Conservation (phyloP, 257 asterid genomes). For the Przewalskia tangutica region DNA sequence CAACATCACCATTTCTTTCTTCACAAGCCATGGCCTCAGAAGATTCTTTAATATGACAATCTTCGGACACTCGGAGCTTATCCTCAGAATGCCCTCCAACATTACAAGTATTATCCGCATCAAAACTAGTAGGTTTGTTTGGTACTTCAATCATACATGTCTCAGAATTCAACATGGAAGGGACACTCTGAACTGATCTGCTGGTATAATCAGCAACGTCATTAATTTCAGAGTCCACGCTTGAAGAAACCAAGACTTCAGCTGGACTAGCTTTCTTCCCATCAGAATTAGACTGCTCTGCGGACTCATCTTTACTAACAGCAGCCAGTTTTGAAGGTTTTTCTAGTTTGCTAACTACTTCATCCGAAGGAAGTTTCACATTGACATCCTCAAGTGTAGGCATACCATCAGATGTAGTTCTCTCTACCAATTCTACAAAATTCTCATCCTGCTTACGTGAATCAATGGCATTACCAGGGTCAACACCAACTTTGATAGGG, state of each 20-base stretch:
- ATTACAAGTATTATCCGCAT: background rate
- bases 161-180: constrained; percentile 14
- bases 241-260: constrained; percentile 8
- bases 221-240: constrained; percentile 8
- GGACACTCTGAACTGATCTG: constrained; percentile 9
- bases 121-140: constrained; percentile 8
- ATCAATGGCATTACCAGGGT: constrained; percentile 1
- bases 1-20: constrained; percentile 14
- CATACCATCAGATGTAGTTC: constrained; percentile 1
- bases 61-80: constrained; percentile 2
- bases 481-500: constrained; percentile 5
- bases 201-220: constrained; percentile 15
- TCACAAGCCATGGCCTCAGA: constrained; percentile 12
- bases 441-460: constrained; percentile 12
- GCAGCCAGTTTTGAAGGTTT: constrained; percentile 6
- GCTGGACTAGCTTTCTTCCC: constrained; percentile 20
- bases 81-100: constrained; percentile 15
- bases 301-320: constrained; percentile 15
- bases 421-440: constrained; percentile 8
- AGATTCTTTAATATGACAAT: constrained; percentile 13
- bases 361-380: constrained; percentile 11
- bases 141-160: constrained; percentile 12
- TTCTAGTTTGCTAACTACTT: constrained; percentile 1
- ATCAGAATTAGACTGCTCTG: constrained; percentile 11
- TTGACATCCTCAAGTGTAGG: constrained; percentile 4